Evolutionary conservation across 768 basidiomycete species (phyloP).

Genomic region (Suillus variegatus): DNA sequence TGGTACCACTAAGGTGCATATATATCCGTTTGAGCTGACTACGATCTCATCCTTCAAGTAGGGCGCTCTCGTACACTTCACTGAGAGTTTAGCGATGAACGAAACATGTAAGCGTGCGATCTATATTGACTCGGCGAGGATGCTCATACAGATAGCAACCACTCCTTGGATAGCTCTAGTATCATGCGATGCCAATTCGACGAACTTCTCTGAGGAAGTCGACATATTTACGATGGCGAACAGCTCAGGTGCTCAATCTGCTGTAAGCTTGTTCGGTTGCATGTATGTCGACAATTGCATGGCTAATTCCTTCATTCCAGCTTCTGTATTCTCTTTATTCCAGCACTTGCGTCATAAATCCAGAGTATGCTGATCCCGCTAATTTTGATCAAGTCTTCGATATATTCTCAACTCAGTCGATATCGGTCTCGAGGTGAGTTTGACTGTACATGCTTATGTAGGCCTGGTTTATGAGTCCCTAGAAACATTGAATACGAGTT

Average conservation of each 20-base stretch:
- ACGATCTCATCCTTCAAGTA: slow-evolving; percentile 26
- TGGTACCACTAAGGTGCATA: slow-evolving; percentile 57
- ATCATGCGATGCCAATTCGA: slow-evolving; percentile 78
- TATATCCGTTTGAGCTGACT: background rate
- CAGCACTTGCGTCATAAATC: slow-evolving; percentile 72
- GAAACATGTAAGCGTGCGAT: slow-evolving; percentile 42
- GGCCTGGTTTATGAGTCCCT: background rate
- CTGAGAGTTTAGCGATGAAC: slow-evolving; percentile 55
- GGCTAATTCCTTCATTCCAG: slow-evolving; percentile 34
- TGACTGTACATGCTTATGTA: slow-evolving; percentile 21
- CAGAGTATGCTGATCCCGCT: slow-evolving; percentile 61
- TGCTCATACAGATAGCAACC: slow-evolving; percentile 30
- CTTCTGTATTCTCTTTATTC: slow-evolving; percentile 78
- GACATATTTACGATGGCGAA: slow-evolving; percentile 86
- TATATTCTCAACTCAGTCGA: slow-evolving; percentile 72
- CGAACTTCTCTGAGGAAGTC: slow-evolving; percentile 53
- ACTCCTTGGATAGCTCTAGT: slow-evolving; percentile 94
- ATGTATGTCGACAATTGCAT: slow-evolving; percentile 4
- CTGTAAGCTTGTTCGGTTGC: slow-evolving; percentile 46
- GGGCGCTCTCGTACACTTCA: slow-evolving; percentile 86
- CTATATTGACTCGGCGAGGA: background rate
- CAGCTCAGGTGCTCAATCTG: slow-evolving; percentile 78
- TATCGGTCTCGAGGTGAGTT: slow-evolving; percentile 55
- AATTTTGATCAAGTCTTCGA: slow-evolving; percentile 75
- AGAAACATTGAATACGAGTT: slow-evolving; percentile 63